Conservation (phyloP, 768 basidiomycete species). For the Podaxis sp. region DNA sequence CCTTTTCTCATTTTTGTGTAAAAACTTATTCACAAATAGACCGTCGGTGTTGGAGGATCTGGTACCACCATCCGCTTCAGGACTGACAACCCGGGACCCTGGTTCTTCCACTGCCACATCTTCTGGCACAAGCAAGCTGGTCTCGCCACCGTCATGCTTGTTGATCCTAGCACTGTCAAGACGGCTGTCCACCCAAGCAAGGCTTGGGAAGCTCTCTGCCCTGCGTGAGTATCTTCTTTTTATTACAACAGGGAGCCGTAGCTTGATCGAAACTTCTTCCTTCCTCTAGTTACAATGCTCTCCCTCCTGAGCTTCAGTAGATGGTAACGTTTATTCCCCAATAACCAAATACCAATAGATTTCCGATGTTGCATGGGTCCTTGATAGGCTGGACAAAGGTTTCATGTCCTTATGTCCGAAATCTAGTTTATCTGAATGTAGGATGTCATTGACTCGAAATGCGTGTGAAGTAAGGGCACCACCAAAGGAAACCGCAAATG, state of each 20-base stretch:
- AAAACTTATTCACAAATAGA: neutral
- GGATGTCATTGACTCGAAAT: too few relatives aligned
- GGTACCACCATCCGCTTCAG: slow-evolving; percentile 20
- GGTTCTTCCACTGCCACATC: slow-evolving; percentile 18
- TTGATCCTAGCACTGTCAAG: slow-evolving; percentile 2
- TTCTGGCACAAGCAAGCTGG: slow-evolving; percentile 15
- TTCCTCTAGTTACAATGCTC: neutral
- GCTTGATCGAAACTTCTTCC: neutral
- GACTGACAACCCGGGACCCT: slow-evolving; percentile 18
- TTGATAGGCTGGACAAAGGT: too few relatives aligned
- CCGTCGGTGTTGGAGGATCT: slow-evolving; percentile 14
- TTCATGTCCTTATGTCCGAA: too few relatives aligned
- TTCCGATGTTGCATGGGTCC: neutral
- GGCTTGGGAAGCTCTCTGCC: slow-evolving; percentile 15
- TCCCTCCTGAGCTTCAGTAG: neutral
- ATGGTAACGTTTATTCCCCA: neutral
- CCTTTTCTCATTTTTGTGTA: neutral
- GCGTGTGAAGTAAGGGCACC: too few relatives aligned
- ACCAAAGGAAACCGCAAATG: too few relatives aligned
- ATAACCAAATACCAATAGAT: neutral
- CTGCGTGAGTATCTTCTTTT: slow-evolving; percentile 11
- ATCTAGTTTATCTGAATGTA: too few relatives aligned
- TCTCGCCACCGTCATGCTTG: slow-evolving; percentile 15
- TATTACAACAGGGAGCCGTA: neutral
- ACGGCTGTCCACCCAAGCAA: slow-evolving; percentile 6